Evolutionary conservation across 2,329 filamentous ascomycete species (phyloP), one percentile per base, ranked within the genome.

Genomic region (Apiospora rasikravindrae): DNA sequence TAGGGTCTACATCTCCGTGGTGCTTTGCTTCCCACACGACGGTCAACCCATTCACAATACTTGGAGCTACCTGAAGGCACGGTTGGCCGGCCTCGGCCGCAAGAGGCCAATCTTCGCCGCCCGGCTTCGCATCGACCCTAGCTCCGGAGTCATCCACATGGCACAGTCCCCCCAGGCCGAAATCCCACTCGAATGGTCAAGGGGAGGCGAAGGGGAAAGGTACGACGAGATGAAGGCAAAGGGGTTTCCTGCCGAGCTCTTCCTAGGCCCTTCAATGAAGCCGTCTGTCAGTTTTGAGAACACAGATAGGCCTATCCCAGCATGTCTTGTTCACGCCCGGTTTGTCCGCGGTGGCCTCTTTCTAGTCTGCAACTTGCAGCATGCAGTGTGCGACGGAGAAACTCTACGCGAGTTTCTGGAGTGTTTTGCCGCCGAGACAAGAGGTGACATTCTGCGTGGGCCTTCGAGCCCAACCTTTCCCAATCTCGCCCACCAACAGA

Each of bases 311-410:
- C 74, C 75, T 0, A 77, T 84, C 33, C 84, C 83, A 0, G 83
- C 83, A 14, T 79, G 80, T 1, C 78, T 78, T n/a, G 78, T 86
- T 7, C 80, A 82, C 19, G 81, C 79, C n/a, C 79, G 80, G 53
- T 80, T 84, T 69, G 80, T 83, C 10, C 74, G 78, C 4, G 84
- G 83, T 2, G 84, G 84, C 0, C 70, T 86, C 13, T 72, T 86
- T 8, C 78, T 86, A 29, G 81, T 78, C 7, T 73, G 83, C n/a
- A 84, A 80, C 72, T 76, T 86, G 66, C 83, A 85, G 72, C 84
- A 86, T 71, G 77, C 83, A 8, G 76, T 85, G 33, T 82, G 81
- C 22, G 84, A 86, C 69, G 84, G 84, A 14, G 79, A 81, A 42
- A 83, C 82, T 26, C 77, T 85, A 26, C 74, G 76, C 26, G 78